Percentiles rank a stretch among this genome's conserved stretches.
Conservation (phyloP, 139 green algal genomes). For the Zygnema circumcarinatum region DNA sequence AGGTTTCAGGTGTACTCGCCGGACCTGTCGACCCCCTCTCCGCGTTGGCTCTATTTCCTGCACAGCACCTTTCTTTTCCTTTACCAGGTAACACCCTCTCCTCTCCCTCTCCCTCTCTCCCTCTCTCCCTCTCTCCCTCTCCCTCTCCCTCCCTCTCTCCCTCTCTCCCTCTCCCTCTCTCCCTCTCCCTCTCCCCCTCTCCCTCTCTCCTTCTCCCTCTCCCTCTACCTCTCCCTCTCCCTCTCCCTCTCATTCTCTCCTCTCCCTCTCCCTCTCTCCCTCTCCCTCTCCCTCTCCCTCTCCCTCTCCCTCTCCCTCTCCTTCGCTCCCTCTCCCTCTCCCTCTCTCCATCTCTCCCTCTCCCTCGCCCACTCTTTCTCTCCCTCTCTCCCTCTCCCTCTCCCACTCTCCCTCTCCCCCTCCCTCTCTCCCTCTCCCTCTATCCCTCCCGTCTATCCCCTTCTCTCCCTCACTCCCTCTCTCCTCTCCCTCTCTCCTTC, state of each 20-base stretch:
- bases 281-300: slow-evolving; percentile 12
- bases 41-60: slow-evolving; percentile 3
- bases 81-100: slow-evolving; percentile 29
- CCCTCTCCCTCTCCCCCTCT: too few species aligned
- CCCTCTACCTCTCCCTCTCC: background rate
- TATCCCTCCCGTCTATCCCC: too few species aligned
- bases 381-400: too few species aligned
- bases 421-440: too few species aligned
- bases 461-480: too few species aligned
- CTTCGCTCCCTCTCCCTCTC: slow-evolving; percentile 18
- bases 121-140: too few species aligned
- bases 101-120: background rate
- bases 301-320: background rate
- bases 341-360: slow-evolving; percentile 1
- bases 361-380: too few species aligned
- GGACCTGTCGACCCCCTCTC: background rate
- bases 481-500: too few species aligned
- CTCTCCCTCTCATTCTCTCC: background rate
- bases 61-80: slow-evolving; percentile 30
- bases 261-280: background rate
- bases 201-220: too few species aligned
- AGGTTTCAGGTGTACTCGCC: slow-evolving; percentile 17
- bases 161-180: too few species aligned
- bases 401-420: too few species aligned
- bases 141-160: too few species aligned